Base-by-base conservation (phyloP, 768 basidiomycete genomes). In the Macrolepiota dolichaula region DNA sequence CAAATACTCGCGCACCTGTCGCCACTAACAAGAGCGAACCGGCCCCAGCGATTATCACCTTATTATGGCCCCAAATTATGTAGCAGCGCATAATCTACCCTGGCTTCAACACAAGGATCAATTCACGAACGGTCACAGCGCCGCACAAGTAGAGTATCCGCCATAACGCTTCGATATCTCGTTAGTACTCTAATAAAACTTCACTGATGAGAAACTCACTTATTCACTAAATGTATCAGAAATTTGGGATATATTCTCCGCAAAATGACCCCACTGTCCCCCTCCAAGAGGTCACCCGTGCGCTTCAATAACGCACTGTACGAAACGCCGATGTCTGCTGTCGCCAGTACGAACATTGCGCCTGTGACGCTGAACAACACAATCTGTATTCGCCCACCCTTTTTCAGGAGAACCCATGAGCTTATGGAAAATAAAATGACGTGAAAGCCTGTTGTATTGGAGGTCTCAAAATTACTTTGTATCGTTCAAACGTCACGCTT, bases 171-270 rank as follows among this genome's bases (percentile, higher is more conserved):
- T 22, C 22, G 19, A 42, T 19, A 10, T 19, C 35, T 22, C n/a
- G 22, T 49, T 22, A 49, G 47, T 12, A 9, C 22, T 24, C 13
- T 49, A 4, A 6, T 10, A 25, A 2, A 27, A 17, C 11, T 12
- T 3, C 25, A 22, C 22, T 11, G 49, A 12, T 10, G 12, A 55
- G 42, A 27, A 7, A 66, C 75, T 62, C 60, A 77, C 76, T 73
- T 77, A 57, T 77, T 79, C 24, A 74, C 72, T 6, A 76, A 69
- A 63, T 73, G 75, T 15, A 79, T 65, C 47, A 72, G 67, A 35
- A 72, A 75, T 54, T 77, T 77, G 0, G 75, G 72, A 25, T 70
- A 67, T 27, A 73, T 37, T 29, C 66, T 60, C 29, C 55, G 54
- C 40, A 69, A 65, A 12, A 59, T 55, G 4, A 68, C 38, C 2